These are phyloP conservation scores for Aspergillus candidus DNA, from an alignment of 2,329 filamentous ascomycete genomes.

Conservation along the genomic window DNA sequence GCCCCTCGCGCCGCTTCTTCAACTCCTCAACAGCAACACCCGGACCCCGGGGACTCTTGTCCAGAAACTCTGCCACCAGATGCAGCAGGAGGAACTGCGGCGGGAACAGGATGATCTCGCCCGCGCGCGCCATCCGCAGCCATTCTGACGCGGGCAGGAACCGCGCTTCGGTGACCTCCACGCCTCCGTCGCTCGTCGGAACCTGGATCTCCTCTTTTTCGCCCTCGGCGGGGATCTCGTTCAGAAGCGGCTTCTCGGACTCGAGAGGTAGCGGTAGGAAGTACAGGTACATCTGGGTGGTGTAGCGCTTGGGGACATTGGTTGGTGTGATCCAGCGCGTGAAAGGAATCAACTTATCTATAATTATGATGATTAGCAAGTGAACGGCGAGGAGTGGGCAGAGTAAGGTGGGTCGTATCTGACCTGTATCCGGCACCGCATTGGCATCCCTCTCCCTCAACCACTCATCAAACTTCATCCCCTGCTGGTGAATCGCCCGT, in stretches of 20 bases:
- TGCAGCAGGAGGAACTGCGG: constrained; percentile 66
- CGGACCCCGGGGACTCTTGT: constrained; percentile 25
- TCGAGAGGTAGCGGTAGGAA: constrained; percentile 61
- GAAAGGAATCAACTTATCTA: constrained; percentile 68
- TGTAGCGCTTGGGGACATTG: constrained; percentile 69
- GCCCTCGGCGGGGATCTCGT: constrained; percentile 34
- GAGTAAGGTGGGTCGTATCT: background rate
- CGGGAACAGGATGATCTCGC: constrained; percentile 78
- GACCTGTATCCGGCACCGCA: constrained; percentile 54
- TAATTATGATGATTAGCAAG: constrained; percentile 1
- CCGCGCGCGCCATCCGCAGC: constrained; percentile 57
- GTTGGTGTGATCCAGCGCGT: constrained; percentile 85
- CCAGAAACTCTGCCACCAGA: constrained; percentile 46
- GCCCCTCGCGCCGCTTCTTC: constrained; percentile 35
- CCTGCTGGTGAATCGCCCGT: constrained; percentile 60
- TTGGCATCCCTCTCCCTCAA: constrained; percentile 35
- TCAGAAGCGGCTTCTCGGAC: constrained; percentile 24
- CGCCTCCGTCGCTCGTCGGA: constrained; percentile 64
- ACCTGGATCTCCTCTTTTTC: constrained; percentile 57
- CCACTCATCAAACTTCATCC: constrained; percentile 63
- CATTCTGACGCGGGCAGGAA: constrained; percentile 68
- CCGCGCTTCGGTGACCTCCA: constrained; percentile 67
- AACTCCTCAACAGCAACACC: constrained; percentile 24
- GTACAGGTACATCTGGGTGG: constrained; percentile 96
- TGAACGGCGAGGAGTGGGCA: background rate